Percentiles rank a stretch among this genome's conserved stretches.
phyloP scores from a whole-genome alignment of 441 rosid species.

The Kokia cookei region DNA sequence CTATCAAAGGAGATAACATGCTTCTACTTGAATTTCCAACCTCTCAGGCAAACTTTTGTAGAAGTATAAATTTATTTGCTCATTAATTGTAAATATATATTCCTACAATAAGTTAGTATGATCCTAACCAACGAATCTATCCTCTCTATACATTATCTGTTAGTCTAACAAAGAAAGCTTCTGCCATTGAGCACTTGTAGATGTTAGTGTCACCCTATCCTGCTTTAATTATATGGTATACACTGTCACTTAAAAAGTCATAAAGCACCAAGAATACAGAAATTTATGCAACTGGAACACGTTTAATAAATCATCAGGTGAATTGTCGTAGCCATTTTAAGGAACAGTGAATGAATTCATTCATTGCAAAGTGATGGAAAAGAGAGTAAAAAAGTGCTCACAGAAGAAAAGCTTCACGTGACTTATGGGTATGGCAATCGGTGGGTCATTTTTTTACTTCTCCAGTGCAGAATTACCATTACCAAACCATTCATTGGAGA shows the following conservation, averaged over 20 bases:
- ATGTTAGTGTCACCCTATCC: neutral
- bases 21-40: neutral
- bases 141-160: neutral
- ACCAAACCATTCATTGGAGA: neutral
- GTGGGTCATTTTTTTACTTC: neutral
- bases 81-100: neutral
- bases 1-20: conserved; percentile 23
- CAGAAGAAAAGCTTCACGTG: neutral
- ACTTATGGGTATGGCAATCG: neutral
- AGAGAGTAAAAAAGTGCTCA: neutral
- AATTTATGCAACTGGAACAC: neutral
- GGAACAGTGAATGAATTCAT: neutral
- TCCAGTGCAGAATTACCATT: neutral
- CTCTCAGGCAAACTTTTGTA: neutral
- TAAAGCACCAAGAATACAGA: neutral
- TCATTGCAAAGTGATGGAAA: neutral
- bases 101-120: neutral
- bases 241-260: neutral
- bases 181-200: neutral
- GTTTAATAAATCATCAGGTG: neutral
- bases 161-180: neutral
- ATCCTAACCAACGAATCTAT: neutral
- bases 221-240: neutral
- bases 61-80: neutral
- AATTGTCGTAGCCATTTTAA: neutral